Conservation (phyloP, 2,329 filamentous ascomycete species). For the Tothia fuscella region DNA sequence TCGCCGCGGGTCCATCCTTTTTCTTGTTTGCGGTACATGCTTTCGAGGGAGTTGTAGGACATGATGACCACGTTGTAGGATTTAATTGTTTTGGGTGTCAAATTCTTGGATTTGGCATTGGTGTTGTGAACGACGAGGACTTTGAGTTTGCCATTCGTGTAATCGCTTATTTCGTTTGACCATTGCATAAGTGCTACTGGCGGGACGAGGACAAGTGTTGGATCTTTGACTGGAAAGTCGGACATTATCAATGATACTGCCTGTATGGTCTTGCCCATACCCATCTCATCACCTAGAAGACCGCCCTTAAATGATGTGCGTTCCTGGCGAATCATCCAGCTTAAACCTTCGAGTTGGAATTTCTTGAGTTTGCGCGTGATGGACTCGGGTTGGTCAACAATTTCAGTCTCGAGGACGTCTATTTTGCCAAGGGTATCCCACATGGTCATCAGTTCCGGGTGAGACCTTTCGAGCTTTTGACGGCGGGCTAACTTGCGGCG, state of each 20-base stretch:
- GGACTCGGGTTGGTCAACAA: slow-evolving; percentile 57
- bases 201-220: slow-evolving; percentile 79
- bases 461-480: slow-evolving; percentile 56
- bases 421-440: slow-evolving; percentile 65
- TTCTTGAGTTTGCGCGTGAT: slow-evolving; percentile 80
- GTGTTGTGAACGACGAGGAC: slow-evolving; percentile 86
- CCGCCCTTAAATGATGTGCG: slow-evolving; percentile 75
- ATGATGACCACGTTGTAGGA: slow-evolving; percentile 92
- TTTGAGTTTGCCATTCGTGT: slow-evolving; percentile 81
- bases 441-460: slow-evolving; percentile 73
- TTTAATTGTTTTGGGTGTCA: slow-evolving; percentile 62
- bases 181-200: slow-evolving; percentile 95
- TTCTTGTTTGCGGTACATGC: slow-evolving; percentile 80
- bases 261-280: slow-evolving; percentile 96
- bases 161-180: slow-evolving; percentile 46
- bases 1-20: slow-evolving; percentile 79
- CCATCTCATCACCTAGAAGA: slow-evolving; percentile 94
- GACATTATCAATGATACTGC: slow-evolving; percentile 98
- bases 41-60: slow-evolving; percentile 86
- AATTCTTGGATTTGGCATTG: slow-evolving; percentile 67
- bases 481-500: slow-evolving; percentile 42
- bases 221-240: slow-evolving; percentile 73
- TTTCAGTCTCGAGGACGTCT: slow-evolving; percentile 51
- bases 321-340: slow-evolving; percentile 93
- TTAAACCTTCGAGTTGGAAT: slow-evolving; percentile 85